Base-by-base conservation (phyloP, 2,329 filamentous ascomycete genomes). In the Taxawa tesnikishii region DNA sequence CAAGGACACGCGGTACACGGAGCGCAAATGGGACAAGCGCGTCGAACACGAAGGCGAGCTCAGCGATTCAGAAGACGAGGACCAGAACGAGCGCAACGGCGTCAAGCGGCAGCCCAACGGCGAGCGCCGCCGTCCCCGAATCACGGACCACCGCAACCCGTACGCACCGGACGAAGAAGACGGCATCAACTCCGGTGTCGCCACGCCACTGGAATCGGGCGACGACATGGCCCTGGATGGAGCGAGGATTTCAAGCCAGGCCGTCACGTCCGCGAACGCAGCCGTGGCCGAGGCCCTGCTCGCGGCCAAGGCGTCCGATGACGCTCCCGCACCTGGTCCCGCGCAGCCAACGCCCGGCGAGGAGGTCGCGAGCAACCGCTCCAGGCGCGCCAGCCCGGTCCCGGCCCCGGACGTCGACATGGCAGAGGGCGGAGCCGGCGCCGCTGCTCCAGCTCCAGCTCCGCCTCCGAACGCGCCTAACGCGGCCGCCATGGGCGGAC, bases 51-150 rank as follows among this genome's bases (percentile, higher is more conserved):
- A 83, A 6, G 82, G 81, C 44, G 88, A 94, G 50, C 73, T 87
- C 26, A 82, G 85, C 37, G 82, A 90, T 26, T 92, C 83, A 41
- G 85, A 93, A 38, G 84, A 94, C 38, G 88, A 96, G 46, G 84
- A 93, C 8, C 73, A 84, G 56, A 72, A 72, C 26, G 65, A 65
- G 26, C 68, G 70, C 23, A 83, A 90, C 43, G 88, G 85, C 11
- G 69, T 85, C 25, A 76, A 71, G 31, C 55, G 57, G 28, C 70
- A 75, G 43, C 47, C 50, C 9, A 35, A 35, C 9, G 15, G 27
- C 12, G 17, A 40, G 3, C 62, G 64, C 1, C 59, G 60, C 23
- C 48, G 46, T 12, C 49, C 57, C 31, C 72, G 77, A 37, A 74
- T 78, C 34, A 70, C 69, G 54, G 74, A 76, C 43, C 70, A 68